phyloP scores from a whole-genome alignment of 768 basidiomycete species.

The Hydnomerulius pinastri region DNA sequence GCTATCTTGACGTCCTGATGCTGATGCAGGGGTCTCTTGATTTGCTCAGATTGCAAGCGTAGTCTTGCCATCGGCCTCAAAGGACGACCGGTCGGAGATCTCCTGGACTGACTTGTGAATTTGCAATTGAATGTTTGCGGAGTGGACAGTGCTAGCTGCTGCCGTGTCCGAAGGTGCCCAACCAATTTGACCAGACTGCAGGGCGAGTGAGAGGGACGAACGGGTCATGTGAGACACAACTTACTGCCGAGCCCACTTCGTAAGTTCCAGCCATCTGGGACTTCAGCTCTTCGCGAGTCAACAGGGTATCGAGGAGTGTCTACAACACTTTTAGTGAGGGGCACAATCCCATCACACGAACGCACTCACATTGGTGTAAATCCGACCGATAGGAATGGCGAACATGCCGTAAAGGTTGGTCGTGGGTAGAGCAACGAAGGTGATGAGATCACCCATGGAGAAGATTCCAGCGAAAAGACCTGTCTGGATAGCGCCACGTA shows the following conservation, averaged over 20 bases:
- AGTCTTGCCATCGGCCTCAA: constrained; percentile 5
- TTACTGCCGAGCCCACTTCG: not conserved
- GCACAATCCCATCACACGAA: not conserved
- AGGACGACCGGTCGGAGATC: not conserved
- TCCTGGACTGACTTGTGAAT: constrained; percentile 3
- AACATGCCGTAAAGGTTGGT: constrained; percentile 41
- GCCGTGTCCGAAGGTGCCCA: not conserved
- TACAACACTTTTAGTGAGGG: no score
- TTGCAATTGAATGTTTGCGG: not conserved
- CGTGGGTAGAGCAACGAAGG: constrained; percentile 27
- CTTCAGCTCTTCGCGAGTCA: constrained; percentile 40
- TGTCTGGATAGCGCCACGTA: constrained; percentile 56
- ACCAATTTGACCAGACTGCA: not conserved
- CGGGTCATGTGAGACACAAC: not conserved
- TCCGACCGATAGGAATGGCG: constrained; percentile 41
- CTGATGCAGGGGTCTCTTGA: no score
- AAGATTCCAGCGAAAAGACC: constrained; percentile 54
- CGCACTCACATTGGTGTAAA: constrained; percentile 47
- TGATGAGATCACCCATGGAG: constrained; percentile 50
- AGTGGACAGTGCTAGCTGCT: not conserved
- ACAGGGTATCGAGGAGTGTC: constrained; percentile 48
- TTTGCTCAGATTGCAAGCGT: no score
- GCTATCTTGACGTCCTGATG: no score
- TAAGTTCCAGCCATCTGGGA: constrained; percentile 16
- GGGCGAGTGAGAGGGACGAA: not conserved